Conservation (phyloP, 2,329 filamentous ascomycete species). For the Aspergillus melleus region DNA sequence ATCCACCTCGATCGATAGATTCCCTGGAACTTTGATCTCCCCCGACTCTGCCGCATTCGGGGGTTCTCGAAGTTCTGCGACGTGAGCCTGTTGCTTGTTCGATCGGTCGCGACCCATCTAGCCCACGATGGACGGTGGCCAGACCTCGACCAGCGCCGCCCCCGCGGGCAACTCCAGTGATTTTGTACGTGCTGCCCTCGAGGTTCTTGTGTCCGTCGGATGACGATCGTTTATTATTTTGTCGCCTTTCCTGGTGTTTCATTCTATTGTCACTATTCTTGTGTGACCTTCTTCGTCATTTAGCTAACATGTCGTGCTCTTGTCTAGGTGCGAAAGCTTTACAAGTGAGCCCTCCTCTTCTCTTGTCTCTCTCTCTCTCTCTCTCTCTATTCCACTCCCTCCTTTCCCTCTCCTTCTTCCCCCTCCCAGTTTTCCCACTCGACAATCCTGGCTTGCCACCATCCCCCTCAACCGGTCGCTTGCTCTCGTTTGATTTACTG, state of each 20-base stretch:
- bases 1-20: conserved; percentile 1
- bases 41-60: background rate
- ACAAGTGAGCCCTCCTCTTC: conserved; percentile 69
- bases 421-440: background rate
- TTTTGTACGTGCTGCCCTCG: conserved; percentile 68
- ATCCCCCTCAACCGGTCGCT: background rate
- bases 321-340: conserved; percentile 89
- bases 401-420: background rate
- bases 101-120: conserved; percentile 43
- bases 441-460: background rate
- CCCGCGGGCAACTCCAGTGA: conserved; percentile 84
- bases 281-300: conserved; percentile 1
- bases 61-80: conserved; percentile 19
- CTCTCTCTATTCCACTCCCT: conserved; percentile 9
- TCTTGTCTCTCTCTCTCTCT: conserved; percentile 10
- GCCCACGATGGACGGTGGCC: conserved; percentile 48
- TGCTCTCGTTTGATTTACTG: background rate
- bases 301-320: conserved; percentile 18
- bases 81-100: conserved; percentile 32
- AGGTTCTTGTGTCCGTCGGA: conserved; percentile 2
- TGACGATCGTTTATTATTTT: conserved; percentile 22
- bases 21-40: conserved; percentile 1
- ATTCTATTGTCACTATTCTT: background rate
- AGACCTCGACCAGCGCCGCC: conserved; percentile 41
- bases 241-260: background rate